These are phyloP conservation scores for Argentina anserina DNA, from an alignment of 306 rosid species.

Conservation along the genomic window DNA sequence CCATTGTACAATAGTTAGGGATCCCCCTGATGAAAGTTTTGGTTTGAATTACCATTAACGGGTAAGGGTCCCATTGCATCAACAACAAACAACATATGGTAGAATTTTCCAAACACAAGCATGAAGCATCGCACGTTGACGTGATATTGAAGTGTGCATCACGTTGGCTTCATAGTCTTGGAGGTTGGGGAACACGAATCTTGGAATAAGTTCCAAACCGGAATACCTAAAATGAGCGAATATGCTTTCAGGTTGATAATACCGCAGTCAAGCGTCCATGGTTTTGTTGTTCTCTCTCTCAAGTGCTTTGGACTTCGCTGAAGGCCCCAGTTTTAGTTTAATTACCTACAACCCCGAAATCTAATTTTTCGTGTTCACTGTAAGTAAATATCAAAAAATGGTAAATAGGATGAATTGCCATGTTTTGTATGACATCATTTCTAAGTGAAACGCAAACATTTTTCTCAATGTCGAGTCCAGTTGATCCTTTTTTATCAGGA, in stretches of 20 bases:
- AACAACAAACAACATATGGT: neutral
- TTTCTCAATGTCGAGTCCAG: too few relatives aligned
- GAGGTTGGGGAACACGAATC: neutral
- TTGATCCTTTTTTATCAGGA: too few relatives aligned
- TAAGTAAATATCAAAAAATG: too few relatives aligned
- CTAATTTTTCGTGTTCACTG: too few relatives aligned
- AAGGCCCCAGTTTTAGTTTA: neutral
- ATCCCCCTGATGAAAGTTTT: neutral
- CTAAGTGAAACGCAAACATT: too few relatives aligned
- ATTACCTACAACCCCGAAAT: too few relatives aligned
- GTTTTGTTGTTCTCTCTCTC: slow-evolving; percentile 3
- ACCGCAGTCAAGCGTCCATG: slow-evolving; percentile 9
- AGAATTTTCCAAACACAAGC: neutral
- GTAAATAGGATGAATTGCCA: too few relatives aligned
- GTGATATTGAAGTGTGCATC: neutral
- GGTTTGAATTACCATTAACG: neutral
- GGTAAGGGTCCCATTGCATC: neutral
- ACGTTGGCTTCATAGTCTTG: neutral
- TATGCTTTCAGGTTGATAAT: neutral
- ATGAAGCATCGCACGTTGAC: neutral
- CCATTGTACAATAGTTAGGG: neutral
- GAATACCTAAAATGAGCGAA: neutral
- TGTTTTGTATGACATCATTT: too few relatives aligned
- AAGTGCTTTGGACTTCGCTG: neutral
- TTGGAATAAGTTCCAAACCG: neutral